Base-by-base conservation (phyloP, 306 rosid species). In the Styphnolobium japonicum region DNA sequence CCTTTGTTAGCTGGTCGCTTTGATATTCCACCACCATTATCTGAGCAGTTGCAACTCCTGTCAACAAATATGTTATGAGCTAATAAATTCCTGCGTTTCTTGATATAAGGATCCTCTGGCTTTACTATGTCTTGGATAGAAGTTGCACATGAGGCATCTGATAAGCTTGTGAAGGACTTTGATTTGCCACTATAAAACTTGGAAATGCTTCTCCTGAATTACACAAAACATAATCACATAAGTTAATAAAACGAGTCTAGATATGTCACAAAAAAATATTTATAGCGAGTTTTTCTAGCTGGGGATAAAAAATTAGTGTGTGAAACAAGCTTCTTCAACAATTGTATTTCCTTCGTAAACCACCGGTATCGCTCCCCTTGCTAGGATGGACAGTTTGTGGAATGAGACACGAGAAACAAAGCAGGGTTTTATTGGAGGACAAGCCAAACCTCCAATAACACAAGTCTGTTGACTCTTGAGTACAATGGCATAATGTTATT, bases 171-270 rank as follows among this genome's bases (percentile, higher is more conserved):
- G 92, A 85, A 95, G 23, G 98, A 95, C 90, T 91, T 95, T 0
- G 97, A 94, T 76, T 91, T 94, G 36, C 98, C 98, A n/a, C 79
- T 88, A 16, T 92, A 94, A 63, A 94, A 94, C 77, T 55, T 88
- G 40, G 98, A 94, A 58, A 94, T 94, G 74, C 98, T 93, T 86
- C 85, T 91, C 92, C 98, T 94, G 92, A 77, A 77, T 83, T 53
- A 42, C 75, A 78, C 40, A 61, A 29, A 27, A 63, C 27, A 66
- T 55, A 25, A 46, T 6, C 0, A 64, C 18, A 4, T 4, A 1
- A 16, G 63, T 60, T 19, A 48, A 63, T 57, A 33, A 45, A 11
- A n/a, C n/a, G n/a, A n/a, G n/a, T n/a, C n/a, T n/a, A n/a, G n/a
- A n/a, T n/a, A n/a, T n/a, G n/a, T n/a, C n/a, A n/a, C n/a, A n/a